Percentiles rank a stretch among this genome's conserved stretches.
phyloP scores from a whole-genome alignment of 2,329 filamentous ascomycete genomes.

The Exophiala bonariae region DNA sequence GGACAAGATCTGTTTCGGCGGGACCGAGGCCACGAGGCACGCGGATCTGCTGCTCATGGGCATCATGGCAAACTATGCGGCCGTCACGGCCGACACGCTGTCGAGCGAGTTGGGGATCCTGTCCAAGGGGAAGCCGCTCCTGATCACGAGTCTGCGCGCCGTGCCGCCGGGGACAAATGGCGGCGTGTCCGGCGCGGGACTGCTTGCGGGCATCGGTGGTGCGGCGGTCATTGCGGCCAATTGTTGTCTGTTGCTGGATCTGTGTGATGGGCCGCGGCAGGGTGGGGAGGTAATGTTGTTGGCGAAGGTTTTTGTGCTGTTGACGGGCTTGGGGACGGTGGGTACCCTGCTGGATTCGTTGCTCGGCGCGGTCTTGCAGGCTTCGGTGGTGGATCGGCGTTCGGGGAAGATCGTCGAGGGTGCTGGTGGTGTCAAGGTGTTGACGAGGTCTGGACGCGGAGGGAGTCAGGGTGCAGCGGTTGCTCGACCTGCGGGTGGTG shows the following conservation, averaged over 20 bases:
- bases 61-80: slow-evolving; percentile 81
- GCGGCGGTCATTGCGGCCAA: slow-evolving; percentile 69
- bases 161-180: slow-evolving; percentile 94
- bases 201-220: slow-evolving; percentile 72
- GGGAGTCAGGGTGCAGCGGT: background rate
- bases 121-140: slow-evolving; percentile 69
- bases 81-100: slow-evolving; percentile 89
- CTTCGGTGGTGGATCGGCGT: slow-evolving; percentile 79
- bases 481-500: slow-evolving; percentile 30
- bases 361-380: slow-evolving; percentile 80
- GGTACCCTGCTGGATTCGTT: slow-evolving; percentile 87
- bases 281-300: slow-evolving; percentile 42
- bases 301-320: slow-evolving; percentile 45
- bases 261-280: slow-evolving; percentile 41
- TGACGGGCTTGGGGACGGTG: slow-evolving; percentile 72
- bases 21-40: background rate
- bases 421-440: slow-evolving; percentile 65
- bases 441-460: slow-evolving; percentile 17
- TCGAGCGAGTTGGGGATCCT: slow-evolving; percentile 94
- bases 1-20: slow-evolving; percentile 6
- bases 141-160: slow-evolving; percentile 79
- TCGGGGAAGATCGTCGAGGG: slow-evolving; percentile 89
- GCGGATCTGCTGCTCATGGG: slow-evolving; percentile 62
- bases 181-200: slow-evolving; percentile 75
- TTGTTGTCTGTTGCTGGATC: slow-evolving; percentile 63